These are phyloP conservation scores for Russula virescens DNA, from an alignment of 768 basidiomycete species.

Conservation along the genomic window DNA sequence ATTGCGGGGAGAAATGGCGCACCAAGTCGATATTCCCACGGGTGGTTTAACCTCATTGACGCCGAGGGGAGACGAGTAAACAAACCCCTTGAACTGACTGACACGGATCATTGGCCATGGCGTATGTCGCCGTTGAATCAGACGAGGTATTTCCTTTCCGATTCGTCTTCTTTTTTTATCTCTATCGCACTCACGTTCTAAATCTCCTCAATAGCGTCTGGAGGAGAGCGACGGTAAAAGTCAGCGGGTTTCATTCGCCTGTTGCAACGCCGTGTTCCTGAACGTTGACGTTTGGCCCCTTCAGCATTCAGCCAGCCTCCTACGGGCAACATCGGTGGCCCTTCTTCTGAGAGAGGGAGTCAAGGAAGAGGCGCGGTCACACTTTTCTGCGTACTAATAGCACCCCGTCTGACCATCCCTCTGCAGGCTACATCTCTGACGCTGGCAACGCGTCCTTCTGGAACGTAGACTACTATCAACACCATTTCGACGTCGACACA, in stretches of 20 bases:
- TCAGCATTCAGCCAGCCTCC: conserved; percentile 14
- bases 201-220: conserved; percentile 36
- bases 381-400: neutral
- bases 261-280: neutral
- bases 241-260: neutral
- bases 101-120: conserved; percentile 37
- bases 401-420: neutral
- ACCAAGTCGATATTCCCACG: conserved; percentile 7
- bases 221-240: conserved; percentile 38
- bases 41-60: neutral
- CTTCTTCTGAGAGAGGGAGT: neutral
- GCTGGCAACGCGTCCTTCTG: conserved; percentile 48
- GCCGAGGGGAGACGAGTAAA: neutral
- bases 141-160: conserved; percentile 48
- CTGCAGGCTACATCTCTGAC: conserved; percentile 60
- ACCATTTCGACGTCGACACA: conserved; percentile 87
- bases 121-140: conserved; percentile 65
- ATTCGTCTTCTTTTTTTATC: neutral
- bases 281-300: neutral
- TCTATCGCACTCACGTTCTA: neutral
- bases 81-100: no score
- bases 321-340: conserved; percentile 1
- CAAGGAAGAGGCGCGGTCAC: conserved; percentile 13
- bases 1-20: neutral
- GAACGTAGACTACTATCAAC: conserved; percentile 81